phyloP scores from a whole-genome alignment of 2,329 filamentous ascomycete species.

The Polychaeton citri region DNA sequence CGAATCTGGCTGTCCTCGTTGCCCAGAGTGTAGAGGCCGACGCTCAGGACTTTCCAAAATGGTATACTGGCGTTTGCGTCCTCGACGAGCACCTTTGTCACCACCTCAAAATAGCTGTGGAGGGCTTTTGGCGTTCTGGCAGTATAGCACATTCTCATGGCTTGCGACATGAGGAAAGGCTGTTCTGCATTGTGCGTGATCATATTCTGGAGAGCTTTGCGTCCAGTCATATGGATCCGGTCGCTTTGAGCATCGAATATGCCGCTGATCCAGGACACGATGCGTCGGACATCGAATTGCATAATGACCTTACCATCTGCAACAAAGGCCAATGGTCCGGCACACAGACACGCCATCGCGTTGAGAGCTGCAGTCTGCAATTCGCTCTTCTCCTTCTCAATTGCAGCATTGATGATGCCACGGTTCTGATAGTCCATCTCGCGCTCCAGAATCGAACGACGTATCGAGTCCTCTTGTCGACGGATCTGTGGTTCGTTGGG shows the following conservation, averaged over 20 bases:
- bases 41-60: slow-evolving; percentile 81
- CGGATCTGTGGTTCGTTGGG: slow-evolving; percentile 76
- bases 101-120: slow-evolving; percentile 90
- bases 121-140: slow-evolving; percentile 66
- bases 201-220: slow-evolving; percentile 75
- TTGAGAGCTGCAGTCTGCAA: slow-evolving; percentile 80
- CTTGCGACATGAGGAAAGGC: slow-evolving; percentile 72
- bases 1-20: slow-evolving; percentile 82
- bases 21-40: slow-evolving; percentile 83
- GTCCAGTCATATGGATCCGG: slow-evolving; percentile 78
- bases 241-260: slow-evolving; percentile 91
- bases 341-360: slow-evolving; percentile 89
- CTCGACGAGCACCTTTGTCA: slow-evolving; percentile 74
- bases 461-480: slow-evolving; percentile 73
- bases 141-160: slow-evolving; percentile 81
- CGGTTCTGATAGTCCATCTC: slow-evolving; percentile 60
- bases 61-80: slow-evolving; percentile 56
- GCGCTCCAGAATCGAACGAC: slow-evolving; percentile 69
- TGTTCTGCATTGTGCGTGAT: slow-evolving; percentile 84
- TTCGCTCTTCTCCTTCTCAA: slow-evolving; percentile 95
- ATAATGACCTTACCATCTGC: slow-evolving; percentile 79
- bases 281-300: slow-evolving; percentile 81
- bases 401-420: slow-evolving; percentile 68
- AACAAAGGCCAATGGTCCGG: slow-evolving; percentile 65
- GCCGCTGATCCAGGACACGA: slow-evolving; percentile 88